Evolutionary conservation across 2,329 filamentous ascomycete genomes (phyloP), one percentile per base, ranked within the genome.

Genomic region (Elsinoe arachidis): DNA sequence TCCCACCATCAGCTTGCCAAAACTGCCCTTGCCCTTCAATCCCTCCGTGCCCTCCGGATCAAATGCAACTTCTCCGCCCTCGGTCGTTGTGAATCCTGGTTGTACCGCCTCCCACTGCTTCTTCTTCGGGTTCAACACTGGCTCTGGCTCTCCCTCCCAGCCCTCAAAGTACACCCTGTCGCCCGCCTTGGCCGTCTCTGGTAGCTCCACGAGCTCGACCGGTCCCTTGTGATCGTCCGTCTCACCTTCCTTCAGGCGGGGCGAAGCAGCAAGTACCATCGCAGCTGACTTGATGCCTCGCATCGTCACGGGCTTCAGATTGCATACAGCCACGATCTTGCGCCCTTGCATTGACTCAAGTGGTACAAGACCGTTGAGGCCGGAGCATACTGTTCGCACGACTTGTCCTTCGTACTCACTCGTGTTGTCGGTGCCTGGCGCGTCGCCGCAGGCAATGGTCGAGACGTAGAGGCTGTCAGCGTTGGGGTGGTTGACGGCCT

Each of bases 251-350:
- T 85, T 84, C 49, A 88, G 72, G 59, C 80, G 80, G n/a, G 92
- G 93, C 15, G 90, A 96, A 2, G 93, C 93, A 9, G 93, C 93
- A 38, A 99, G 82, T 14, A 99, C 93, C 93, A 99, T 97, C 68
- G 91, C 86, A 56, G 74, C 79, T 33, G 80, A 87, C 70, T 87
- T 87, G 70, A 89, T 81, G 64, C 93, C 93, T 62, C 93, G 88
- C 93, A 99, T 99, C 73, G 95, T 99, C 72, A 97, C 93, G 53
- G 93, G 93, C 80, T 99, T 99, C 65, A 99, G 82, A 75, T 99
- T 99, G 80, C 90, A 95, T 19, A 99, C 92, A 1, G 93, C 88
- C 33, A 99, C 82, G 60, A 99, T 89, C 76, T 95, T 95, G 72
- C 93, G 89, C 68, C 85, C 85, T 73, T 99, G 93, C 93, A 99